Evolutionary conservation across 2,329 filamentous ascomycete species (phyloP), one percentile per base, ranked within the genome.

Genomic region (Lecanicillium sp.): DNA sequence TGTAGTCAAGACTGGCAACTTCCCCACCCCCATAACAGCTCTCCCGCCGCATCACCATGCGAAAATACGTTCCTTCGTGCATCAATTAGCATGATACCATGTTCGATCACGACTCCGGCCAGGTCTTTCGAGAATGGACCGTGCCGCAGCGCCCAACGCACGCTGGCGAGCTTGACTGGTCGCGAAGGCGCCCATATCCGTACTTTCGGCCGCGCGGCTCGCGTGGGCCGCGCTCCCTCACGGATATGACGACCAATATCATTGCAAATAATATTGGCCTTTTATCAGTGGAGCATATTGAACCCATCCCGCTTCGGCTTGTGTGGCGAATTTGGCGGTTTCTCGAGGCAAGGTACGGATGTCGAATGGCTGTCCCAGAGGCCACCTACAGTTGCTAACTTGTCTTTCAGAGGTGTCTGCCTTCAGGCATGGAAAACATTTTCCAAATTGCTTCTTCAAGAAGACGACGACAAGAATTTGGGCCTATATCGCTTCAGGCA

Each of bases 391-490:
- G 15, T 19, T 20, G 18, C 40, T 36, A 41, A 44, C 18, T 25
- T 33, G 4, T 10, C 9, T 14, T 11, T 6, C 32, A 62, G 59
- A 44, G 60, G 61, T 4, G 51, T 56, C 11, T 60, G 56, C 38
- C 51, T 66, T 15, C 61, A 66, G 35, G 61, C 58, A 2, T 66
- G 63, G 63, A 65, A 57, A 41, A 46, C 62, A 5, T 57, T 66
- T 25, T 65, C 60, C 3, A 54, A 56, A 17, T 40, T 55, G 5
- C 43, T 65, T 14, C 47, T 59, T 29, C 44, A 48, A 18, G 56
- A 54, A 18, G 50, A 59, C 3, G 55, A 55, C 3, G 58, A 60
- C 19, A 60, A 53, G 36, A 55, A 52, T 5, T 49, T 66, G 31
- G 56, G 53, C 5, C 52, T 66, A 4, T 64, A 64, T 38, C 58